phyloP scores from a whole-genome alignment of 2,329 filamentous ascomycete genomes.

The Coccinonectria pachysandricola region DNA sequence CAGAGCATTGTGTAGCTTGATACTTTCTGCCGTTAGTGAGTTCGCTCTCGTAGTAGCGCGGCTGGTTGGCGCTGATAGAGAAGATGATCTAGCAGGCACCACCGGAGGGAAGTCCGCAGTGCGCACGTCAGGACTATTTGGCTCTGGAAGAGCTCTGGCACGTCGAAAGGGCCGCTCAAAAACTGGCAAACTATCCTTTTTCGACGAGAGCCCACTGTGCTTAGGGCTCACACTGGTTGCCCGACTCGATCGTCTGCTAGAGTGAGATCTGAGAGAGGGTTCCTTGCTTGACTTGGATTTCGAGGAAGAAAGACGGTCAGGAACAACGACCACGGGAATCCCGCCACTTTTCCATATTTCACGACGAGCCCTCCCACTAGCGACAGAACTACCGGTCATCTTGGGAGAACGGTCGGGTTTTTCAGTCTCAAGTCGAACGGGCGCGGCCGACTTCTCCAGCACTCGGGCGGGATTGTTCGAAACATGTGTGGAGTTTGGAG shows the following conservation, averaged over 20 bases:
- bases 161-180: constrained; percentile 33
- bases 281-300: constrained; percentile 40
- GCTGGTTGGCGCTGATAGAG: constrained; percentile 52
- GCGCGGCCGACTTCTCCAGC: too few species aligned
- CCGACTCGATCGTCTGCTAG: constrained; percentile 44
- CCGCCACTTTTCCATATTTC: constrained; percentile 49
- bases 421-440: too few species aligned
- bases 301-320: constrained; percentile 44
- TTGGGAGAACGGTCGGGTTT: too few species aligned
- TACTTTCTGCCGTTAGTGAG: constrained; percentile 48
- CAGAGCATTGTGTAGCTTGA: constrained; percentile 42
- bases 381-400: constrained; percentile 37
- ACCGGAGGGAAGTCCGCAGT: constrained; percentile 51
- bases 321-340: constrained; percentile 53
- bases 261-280: constrained; percentile 50
- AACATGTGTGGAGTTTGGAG: constrained; percentile 6
- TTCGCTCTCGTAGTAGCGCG: constrained; percentile 43
- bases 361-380: constrained; percentile 45
- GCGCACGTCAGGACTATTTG: constrained; percentile 40
- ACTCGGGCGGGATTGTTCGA: too few species aligned
- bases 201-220: constrained; percentile 31
- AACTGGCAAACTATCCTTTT: constrained; percentile 31
- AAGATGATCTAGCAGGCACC: constrained; percentile 48
- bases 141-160: constrained; percentile 34
- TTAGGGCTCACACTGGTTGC: constrained; percentile 43